A percentile compares a stretch with the other conserved stretches of the same genome.
Conservation (phyloP, 768 basidiomycete genomes). For the Epithele typhae region DNA sequence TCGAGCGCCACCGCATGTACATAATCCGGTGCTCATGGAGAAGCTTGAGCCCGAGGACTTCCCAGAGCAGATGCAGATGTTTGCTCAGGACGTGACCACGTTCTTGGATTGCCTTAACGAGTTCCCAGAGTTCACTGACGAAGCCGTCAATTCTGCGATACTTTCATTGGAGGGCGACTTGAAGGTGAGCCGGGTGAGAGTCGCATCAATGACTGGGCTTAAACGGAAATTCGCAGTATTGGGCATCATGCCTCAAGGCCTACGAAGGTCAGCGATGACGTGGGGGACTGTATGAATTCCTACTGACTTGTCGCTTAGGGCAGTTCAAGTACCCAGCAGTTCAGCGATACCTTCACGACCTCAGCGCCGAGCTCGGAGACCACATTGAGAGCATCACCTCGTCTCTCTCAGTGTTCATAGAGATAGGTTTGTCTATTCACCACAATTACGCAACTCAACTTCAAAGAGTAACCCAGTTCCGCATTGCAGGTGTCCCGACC, state of each 20-base stretch:
- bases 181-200: constrained; percentile 37
- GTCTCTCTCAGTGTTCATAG: constrained; percentile 69
- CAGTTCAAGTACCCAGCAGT: constrained; percentile 72
- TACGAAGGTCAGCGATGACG: constrained; percentile 60
- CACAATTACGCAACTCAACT: neutral
- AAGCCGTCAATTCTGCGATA: constrained; percentile 65
- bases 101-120: constrained; percentile 72
- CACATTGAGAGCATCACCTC: constrained; percentile 67
- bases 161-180: constrained; percentile 66
- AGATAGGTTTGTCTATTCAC: constrained; percentile 50
- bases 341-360: constrained; percentile 69
- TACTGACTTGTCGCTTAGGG: constrained; percentile 32
- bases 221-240: constrained; percentile 61
- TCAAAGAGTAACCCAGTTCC: neutral
- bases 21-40: constrained; percentile 49
- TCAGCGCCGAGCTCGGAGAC: constrained; percentile 70
- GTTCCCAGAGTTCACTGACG: constrained; percentile 75
- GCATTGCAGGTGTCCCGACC: constrained; percentile 71
- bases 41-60: constrained; percentile 62
- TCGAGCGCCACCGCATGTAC: constrained; percentile 40
- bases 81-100: constrained; percentile 63
- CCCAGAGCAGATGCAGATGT: constrained; percentile 55
- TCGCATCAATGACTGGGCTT: neutral
- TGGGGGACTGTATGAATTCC: too few species aligned
- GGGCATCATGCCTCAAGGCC: constrained; percentile 66